Evolutionary conservation across 345 rosid genomes (phyloP), one percentile per base, ranked within the genome.

Genomic region (Camelina neglecta): DNA sequence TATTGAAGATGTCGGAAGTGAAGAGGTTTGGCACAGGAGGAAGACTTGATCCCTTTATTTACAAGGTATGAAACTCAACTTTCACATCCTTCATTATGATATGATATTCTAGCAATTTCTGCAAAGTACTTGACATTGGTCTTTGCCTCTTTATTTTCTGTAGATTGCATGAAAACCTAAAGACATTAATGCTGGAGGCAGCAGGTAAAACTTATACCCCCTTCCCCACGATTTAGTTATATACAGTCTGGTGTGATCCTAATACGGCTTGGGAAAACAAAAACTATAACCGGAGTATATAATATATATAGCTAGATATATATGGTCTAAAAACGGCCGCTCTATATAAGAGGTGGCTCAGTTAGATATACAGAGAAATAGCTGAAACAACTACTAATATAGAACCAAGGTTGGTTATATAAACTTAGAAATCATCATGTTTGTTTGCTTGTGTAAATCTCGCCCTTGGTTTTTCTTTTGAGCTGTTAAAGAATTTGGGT

Each of bases 11-110:
- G 76, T 88, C 81, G 24, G 85, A 88, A 71, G 81, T 92, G 77
- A 90, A 84, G 73, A 88, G 98, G 85, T 85, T 82, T 10, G 97
- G 97, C 26, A 67, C 82, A 8, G 97, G 98, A 68, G 99, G 97
- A 65, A 89, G 90, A 44, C 80, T 54, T 36, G 89, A 90, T 72
- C 98, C 95, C 4, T 94, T 78, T 80, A 79, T 90, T 79, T 94
- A 94, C 91, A 81, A 26, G 90, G 98, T 94, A 85, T 21, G 69
- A 15, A 50, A 77, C 51, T 16, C 54, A 63, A 63, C 24, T 45
- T 55, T 18, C 60, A 5, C 35, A 62, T 76, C 35, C 33, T 44
- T 65, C 18, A n/a, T n/a, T 7, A 4, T 49, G 9, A 13, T 13
- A 26, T 35, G 7, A 1, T 29, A 56, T 6, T 13, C 1, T 15